Percentiles rank a stretch among this genome's conserved stretches.
Evolutionary conservation across 768 basidiomycete species (phyloP).

Genomic region (Naganishia vaughanmartiniae): DNA sequence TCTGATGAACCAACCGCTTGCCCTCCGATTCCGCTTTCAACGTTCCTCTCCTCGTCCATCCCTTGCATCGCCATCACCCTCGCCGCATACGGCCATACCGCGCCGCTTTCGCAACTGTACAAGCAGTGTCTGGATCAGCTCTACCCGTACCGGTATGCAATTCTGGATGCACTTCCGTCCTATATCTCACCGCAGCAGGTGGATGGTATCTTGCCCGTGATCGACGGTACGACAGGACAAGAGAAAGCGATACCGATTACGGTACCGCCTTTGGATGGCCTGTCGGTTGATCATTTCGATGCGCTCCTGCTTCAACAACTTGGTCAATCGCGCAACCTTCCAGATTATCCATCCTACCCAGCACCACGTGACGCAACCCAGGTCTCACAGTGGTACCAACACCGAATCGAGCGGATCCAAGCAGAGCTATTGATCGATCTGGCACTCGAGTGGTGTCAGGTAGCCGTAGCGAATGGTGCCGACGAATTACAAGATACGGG

Average conservation of each 20-base stretch:
- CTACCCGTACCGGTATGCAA: slow-evolving; percentile 67
- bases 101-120: slow-evolving; percentile 62
- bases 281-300: not conserved
- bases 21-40: slow-evolving; percentile 55
- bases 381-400: slow-evolving; percentile 72
- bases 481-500: slow-evolving; percentile 77
- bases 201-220: slow-evolving; percentile 5
- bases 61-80: slow-evolving; percentile 63
- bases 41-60: slow-evolving; percentile 65
- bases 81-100: slow-evolving; percentile 64
- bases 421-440: slow-evolving; percentile 69
- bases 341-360: slow-evolving; percentile 12
- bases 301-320: not conserved
- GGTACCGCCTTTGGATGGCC: not conserved
- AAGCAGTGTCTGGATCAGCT: slow-evolving; percentile 61
- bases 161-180: slow-evolving; percentile 73
- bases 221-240: not conserved
- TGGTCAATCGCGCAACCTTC: not conserved
- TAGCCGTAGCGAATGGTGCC: slow-evolving; percentile 77
- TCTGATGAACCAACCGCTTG: slow-evolving; percentile 24
- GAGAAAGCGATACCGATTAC: slow-evolving; percentile 5
- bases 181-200: slow-evolving; percentile 62
- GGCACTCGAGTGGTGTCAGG: slow-evolving; percentile 75
- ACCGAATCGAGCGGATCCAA: slow-evolving; percentile 64
- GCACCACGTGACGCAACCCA: slow-evolving; percentile 57